A percentile compares a stretch with the other conserved stretches of the same genome.
Evolutionary conservation across 2,329 filamentous ascomycete genomes (phyloP).

Genomic region (Colletotrichum chrysophilum): DNA sequence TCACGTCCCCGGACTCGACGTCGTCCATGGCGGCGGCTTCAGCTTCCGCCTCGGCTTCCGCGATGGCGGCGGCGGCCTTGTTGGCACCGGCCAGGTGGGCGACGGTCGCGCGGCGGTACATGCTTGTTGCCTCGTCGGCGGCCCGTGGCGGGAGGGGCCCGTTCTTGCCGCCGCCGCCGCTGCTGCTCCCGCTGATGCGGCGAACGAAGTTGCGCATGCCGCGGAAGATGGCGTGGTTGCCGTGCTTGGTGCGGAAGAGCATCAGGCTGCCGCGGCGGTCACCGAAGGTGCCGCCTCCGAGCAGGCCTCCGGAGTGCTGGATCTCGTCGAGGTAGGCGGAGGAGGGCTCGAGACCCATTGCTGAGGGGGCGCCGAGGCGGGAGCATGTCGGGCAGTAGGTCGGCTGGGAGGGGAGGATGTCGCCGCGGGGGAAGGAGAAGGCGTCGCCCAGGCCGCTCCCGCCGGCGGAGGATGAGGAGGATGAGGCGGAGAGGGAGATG

Average conservation of each 20-base stretch:
- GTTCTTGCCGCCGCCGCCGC: neutral
- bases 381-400: constrained; percentile 16
- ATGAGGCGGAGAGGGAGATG: constrained; percentile 24
- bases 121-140: constrained; percentile 12
- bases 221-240: constrained; percentile 14
- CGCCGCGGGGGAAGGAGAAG: constrained; percentile 20
- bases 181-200: constrained; percentile 14
- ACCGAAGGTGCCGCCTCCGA: neutral
- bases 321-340: constrained; percentile 6
- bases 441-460: constrained; percentile 4
- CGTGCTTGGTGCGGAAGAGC: constrained; percentile 5
- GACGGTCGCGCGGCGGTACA: constrained; percentile 15
- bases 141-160: constrained; percentile 10
- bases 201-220: constrained; percentile 18
- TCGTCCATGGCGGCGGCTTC: constrained; percentile 26
- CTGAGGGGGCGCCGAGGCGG: constrained; percentile 15
- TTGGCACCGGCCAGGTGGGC: neutral
- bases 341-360: constrained; percentile 13
- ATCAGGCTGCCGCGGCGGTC: neutral
- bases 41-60: constrained; percentile 23
- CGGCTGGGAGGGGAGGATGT: constrained; percentile 14
- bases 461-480: constrained; percentile 22
- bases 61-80: neutral
- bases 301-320: neutral
- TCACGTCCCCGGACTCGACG: constrained; percentile 21